These are phyloP conservation scores for Avena sativa DNA, from an alignment of 176 grass and related monocot genomes.

Conservation along the genomic window DNA sequence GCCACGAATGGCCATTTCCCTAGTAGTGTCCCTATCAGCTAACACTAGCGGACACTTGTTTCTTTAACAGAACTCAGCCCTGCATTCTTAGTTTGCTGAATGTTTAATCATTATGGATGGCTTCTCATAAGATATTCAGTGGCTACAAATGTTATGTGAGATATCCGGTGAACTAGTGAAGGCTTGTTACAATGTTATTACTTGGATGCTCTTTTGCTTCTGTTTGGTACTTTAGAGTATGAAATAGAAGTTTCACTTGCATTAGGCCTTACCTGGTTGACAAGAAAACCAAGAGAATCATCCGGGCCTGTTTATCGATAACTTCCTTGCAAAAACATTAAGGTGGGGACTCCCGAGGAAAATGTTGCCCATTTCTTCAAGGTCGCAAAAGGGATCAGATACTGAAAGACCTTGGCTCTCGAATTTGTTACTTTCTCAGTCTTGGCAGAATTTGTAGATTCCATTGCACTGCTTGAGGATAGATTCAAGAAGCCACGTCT, in stretches of 20 bases:
- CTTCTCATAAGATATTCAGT: background rate
- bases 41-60: too few relatives aligned
- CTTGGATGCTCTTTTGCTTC: background rate
- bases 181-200: background rate
- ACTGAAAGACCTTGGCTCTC: too few relatives aligned
- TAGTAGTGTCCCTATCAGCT: too few relatives aligned
- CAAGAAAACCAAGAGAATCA: background rate
- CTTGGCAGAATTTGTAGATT: too few relatives aligned
- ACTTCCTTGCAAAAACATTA: background rate
- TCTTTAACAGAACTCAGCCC: too few relatives aligned
- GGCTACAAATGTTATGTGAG: background rate
- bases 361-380: too few relatives aligned
- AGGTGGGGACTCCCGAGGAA: too few relatives aligned
- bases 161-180: background rate
- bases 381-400: too few relatives aligned
- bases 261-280: background rate
- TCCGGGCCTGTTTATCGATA: background rate
- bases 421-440: too few relatives aligned
- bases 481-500: too few relatives aligned
- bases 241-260: background rate
- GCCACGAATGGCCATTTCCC: too few relatives aligned
- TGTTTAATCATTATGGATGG: background rate
- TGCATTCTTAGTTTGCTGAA: background rate
- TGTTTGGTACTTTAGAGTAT: constrained; percentile 10
- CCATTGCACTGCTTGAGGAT: too few relatives aligned